Evolutionary conservation across 2,329 filamentous ascomycete species (phyloP).

Genomic region (Teratosphaeria pseudoeucalypti): DNA sequence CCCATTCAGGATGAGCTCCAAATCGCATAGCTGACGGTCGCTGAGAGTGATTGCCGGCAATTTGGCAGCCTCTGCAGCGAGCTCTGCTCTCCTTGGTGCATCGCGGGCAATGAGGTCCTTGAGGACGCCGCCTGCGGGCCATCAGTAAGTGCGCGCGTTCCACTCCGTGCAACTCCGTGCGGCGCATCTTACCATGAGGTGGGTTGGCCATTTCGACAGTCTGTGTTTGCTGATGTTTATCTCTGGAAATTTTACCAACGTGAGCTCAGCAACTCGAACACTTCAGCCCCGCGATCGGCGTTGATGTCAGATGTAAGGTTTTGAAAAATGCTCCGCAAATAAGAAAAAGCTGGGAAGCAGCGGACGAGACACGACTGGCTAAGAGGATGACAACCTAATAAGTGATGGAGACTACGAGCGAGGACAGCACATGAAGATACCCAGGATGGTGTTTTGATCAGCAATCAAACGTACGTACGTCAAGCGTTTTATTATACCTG

Average conservation of each 20-base stretch:
- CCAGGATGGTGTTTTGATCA: background rate
- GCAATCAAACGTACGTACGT: background rate
- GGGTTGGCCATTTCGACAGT: slow-evolving; percentile 37
- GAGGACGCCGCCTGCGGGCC: slow-evolving; percentile 64
- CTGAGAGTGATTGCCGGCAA: slow-evolving; percentile 75
- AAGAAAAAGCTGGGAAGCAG: background rate
- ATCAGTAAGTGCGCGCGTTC: slow-evolving; percentile 5
- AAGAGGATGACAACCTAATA: background rate
- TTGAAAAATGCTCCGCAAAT: background rate
- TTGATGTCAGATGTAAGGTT: background rate
- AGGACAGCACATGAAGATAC: background rate
- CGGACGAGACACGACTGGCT: background rate
- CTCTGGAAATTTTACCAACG: background rate
- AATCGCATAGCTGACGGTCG: slow-evolving; percentile 93
- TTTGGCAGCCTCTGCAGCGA: slow-evolving; percentile 72
- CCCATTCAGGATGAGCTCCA: slow-evolving; percentile 93
- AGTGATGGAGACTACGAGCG: background rate
- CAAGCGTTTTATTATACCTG: background rate
- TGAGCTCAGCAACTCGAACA: background rate
- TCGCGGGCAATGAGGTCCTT: slow-evolving; percentile 97
- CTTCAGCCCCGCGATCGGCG: background rate
- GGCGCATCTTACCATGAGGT: slow-evolving; percentile 35
- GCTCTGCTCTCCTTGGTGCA: slow-evolving; percentile 67
- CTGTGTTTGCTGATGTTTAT: background rate
- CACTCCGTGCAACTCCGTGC: background rate